These are phyloP conservation scores for Excoecaria cochinchinensis DNA, from an alignment of 345 rosid species.

Conservation along the genomic window DNA sequence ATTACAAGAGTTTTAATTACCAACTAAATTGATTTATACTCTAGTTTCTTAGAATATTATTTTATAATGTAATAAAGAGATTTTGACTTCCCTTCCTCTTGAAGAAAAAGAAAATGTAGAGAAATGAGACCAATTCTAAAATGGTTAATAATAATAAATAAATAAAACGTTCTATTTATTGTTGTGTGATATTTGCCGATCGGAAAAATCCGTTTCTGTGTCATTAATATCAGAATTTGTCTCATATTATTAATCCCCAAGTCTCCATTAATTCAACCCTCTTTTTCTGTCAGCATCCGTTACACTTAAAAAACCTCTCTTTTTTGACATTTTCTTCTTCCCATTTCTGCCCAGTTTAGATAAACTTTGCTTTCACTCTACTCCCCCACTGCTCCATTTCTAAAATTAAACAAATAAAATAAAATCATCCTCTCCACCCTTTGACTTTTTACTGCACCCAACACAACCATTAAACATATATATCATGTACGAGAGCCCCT, in stretches of 20 bases:
- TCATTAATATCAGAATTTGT: constrained; percentile 22
- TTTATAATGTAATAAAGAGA: too few relatives aligned
- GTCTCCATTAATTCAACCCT: constrained; percentile 9
- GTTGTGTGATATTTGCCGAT: neutral
- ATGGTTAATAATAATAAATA: too few relatives aligned
- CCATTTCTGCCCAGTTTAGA: neutral
- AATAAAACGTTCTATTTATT: too few relatives aligned
- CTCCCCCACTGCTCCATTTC: neutral
- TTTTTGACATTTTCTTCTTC: neutral
- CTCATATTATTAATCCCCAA: constrained; percentile 2
- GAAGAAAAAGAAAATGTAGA: too few relatives aligned
- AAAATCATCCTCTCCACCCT: neutral
- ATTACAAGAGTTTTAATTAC: too few relatives aligned
- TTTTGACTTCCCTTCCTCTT: too few relatives aligned
- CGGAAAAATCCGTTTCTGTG: constrained; percentile 23
- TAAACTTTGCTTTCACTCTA: constrained; percentile 21
- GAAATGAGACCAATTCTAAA: too few relatives aligned
- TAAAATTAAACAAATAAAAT: neutral
- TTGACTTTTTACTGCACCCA: neutral
- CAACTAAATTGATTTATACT: too few relatives aligned
- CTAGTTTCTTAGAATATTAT: too few relatives aligned
- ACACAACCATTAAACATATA: neutral
- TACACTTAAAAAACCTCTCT: constrained; percentile 8
- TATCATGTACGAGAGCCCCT: neutral
- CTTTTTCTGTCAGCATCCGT: constrained; percentile 23